Evolutionary conservation across 495 filamentous ascomycete species (phyloP), one percentile per base, ranked within the genome.

Genomic region (Amniculicola lignicola): DNA sequence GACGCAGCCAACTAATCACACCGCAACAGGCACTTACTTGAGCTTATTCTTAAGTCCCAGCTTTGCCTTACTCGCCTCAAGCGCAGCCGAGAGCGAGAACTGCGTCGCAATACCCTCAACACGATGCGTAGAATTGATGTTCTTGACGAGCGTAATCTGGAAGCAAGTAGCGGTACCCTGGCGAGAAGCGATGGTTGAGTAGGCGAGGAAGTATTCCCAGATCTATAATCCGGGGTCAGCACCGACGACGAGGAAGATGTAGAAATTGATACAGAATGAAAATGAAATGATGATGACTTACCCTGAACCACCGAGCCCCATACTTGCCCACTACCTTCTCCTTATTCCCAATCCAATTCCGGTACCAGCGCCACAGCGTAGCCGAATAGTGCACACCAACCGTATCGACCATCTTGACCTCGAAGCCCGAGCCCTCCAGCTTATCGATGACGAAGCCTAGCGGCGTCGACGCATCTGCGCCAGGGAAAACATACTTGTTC

Each of bases 131-230:
- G 89, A 88, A 78, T 98, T 98, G 76, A 96, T 80, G 74, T 97
- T 98, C 86, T 98, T 98, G 72, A 96, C 89, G 43, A 94, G 73
- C 15, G 82, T 87, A 70, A 98, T 90, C 77, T 97, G 94, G 77
- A 86, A 98, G 81, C 94, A 97, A 37, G 90, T 91, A 43, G 93
- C 94, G 62, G 78, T 79, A 54, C 93, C 93, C 74, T 98, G 93
- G 64, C 93, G 86, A 24, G 92, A 90, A 69, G 85, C 83, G 73
- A 98, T 97, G 65, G 89, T 95, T 2, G 90, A 89, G 65, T 82
- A 86, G 46, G 94, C 89, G 59, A 98, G 84, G 85, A 98, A 98
- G 78, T 83, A 96, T 70, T 97, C 92, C 93, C 93, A 98, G 70
- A 97, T 94, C 90, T 95, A 50, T 55, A 3, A 22, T n/a, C n/a